Base-by-base conservation (phyloP, 805 yeast species). In the Teunomyces gatunensis region DNA sequence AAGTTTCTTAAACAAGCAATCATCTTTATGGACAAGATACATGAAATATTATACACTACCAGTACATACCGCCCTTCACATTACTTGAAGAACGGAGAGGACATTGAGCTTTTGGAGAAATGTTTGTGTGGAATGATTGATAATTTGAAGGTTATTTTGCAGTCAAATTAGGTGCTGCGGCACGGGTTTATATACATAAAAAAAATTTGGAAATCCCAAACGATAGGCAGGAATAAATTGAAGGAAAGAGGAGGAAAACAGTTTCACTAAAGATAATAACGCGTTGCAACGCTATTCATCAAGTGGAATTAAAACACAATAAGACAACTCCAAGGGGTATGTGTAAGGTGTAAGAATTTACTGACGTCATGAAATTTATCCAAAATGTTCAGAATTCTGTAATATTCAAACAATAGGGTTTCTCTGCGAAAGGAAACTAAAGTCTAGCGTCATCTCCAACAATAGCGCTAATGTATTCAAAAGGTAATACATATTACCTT, bases 21-120 rank as follows among this genome's bases (percentile, higher is more conserved):
- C 25, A 40, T 47, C 13, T 73, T 73, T 46, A 50, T 72, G 43
- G 74, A 71, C 54, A 41, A 54, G 5, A 41, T 70, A 13, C 77
- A 73, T 48, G 55, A 46, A 4, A 27, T 23, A 12, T 39, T 71
- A 6, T 71, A 69, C 43, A 46, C 41, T 20, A 51, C 52, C 12
- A 50, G 55, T 36, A 50, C 48, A 15, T 43, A 50, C 44, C 57
- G 55, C 30, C 73, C 74, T 4, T 66, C 67, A 42, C 53, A 47
- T 33, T 68, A 67, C 45, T 53, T 66, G 25, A 54, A 58, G 23
- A 54, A 57, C 42, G 34, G 48, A 20, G 54, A 47, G 7, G 50
- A 51, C 6, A 34, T 59, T 21, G 50, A 47, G 15, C 50, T 54
- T 9, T 51, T 67, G 12, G 47, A 54, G 36, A 48, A 47, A 15